Evolutionary conservation across 2,329 filamentous ascomycete species (phyloP).

Genomic region (Pseudogymnoascus sp.): DNA sequence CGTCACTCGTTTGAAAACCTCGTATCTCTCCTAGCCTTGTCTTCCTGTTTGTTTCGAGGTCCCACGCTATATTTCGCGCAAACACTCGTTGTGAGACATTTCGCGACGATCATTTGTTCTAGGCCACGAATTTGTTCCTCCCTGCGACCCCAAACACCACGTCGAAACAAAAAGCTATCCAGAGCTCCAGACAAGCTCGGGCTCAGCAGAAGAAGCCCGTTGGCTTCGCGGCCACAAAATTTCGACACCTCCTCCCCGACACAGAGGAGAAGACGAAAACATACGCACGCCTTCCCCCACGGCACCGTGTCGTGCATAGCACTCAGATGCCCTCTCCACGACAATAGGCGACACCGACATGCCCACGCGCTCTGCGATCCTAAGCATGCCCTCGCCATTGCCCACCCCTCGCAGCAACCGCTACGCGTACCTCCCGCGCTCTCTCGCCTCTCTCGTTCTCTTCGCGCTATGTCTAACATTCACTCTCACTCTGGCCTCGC

Average conservation of each 20-base stretch:
- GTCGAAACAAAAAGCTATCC: background rate
- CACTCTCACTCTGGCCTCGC: background rate
- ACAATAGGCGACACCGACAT: background rate
- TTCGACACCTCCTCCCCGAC: background rate
- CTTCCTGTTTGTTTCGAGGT: background rate
- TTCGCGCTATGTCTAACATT: background rate
- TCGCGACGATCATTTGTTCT: background rate
- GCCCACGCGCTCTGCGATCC: background rate
- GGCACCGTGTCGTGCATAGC: background rate
- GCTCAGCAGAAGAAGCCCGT: background rate
- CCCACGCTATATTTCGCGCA: background rate
- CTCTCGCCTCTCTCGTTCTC: background rate
- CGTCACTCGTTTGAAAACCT: background rate
- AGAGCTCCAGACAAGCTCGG: background rate
- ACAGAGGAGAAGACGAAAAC: background rate
- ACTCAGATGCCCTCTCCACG: background rate
- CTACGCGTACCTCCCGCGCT: background rate
- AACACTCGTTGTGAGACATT: background rate
- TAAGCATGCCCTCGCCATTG: background rate
- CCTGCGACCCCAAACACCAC: background rate
- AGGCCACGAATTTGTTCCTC: background rate
- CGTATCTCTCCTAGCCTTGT: background rate
- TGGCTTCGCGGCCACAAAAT: background rate
- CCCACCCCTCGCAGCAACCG: background rate
- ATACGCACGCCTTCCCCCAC: background rate